Evolutionary conservation across 2,329 filamentous ascomycete species (phyloP).

Genomic region (Delphinella strobiligena): DNA sequence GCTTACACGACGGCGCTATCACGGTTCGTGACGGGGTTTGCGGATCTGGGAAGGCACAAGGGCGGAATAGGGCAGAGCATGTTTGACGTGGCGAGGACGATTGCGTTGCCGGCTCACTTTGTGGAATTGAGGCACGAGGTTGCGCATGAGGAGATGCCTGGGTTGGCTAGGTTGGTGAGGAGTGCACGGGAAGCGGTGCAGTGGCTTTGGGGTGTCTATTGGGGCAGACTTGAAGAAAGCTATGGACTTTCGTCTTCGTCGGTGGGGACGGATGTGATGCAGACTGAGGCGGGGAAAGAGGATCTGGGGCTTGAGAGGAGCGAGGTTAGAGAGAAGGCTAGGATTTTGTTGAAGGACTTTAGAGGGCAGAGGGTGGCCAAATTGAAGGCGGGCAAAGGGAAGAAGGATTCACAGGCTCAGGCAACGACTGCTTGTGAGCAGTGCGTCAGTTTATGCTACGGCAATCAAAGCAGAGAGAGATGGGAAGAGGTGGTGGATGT

Average conservation of each 20-base stretch:
- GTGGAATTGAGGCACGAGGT: conserved; percentile 84
- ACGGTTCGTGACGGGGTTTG: conserved; percentile 63
- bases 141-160: conserved; percentile 78
- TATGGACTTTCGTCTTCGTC: conserved; percentile 7
- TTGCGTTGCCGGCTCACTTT: conserved; percentile 63
- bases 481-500: conserved; percentile 12
- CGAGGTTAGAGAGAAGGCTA: not conserved
- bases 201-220: conserved; percentile 90
- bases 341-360: conserved; percentile 5
- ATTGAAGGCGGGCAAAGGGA: conserved; percentile 4
- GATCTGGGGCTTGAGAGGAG: conserved; percentile 1
- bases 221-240: conserved; percentile 38
- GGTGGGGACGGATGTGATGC: conserved; percentile 1
- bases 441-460: conserved; percentile 2
- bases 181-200: conserved; percentile 58
- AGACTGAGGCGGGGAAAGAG: not conserved
- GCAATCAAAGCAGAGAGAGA: conserved; percentile 3
- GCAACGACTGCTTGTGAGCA: not conserved
- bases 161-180: conserved; percentile 57
- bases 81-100: conserved; percentile 57
- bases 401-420: not conserved
- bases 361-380: conserved; percentile 3
- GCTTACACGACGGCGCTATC: conserved; percentile 61
- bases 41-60: conserved; percentile 61
- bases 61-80: conserved; percentile 43